These are phyloP conservation scores for Lactarius trivialis DNA, from an alignment of 768 basidiomycete species.

Conservation along the genomic window DNA sequence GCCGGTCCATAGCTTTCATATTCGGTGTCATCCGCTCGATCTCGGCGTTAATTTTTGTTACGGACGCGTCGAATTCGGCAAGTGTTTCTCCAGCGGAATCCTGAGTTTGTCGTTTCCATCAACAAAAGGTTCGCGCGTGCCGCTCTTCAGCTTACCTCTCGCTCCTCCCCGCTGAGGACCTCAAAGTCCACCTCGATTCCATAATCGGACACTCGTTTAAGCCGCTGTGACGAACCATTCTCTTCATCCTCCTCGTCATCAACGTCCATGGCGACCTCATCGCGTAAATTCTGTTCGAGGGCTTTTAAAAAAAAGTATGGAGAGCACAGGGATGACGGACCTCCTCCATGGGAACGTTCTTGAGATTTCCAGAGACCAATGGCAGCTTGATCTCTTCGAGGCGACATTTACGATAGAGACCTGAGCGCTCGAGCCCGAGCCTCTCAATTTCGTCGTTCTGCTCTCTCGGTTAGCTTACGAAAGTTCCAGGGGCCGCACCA, in stretches of 20 bases:
- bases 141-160: conserved; percentile 43
- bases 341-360: conserved; percentile 93
- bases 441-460: conserved; percentile 91
- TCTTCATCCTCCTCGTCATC: conserved; percentile 88
- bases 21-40: conserved; percentile 95
- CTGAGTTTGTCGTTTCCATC: conserved; percentile 30
- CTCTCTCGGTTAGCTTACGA: neutral
- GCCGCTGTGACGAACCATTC: conserved; percentile 46
- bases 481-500: no score
- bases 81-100: conserved; percentile 57
- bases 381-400: conserved; percentile 89
- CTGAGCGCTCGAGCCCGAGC: conserved; percentile 73
- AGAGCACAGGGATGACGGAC: conserved; percentile 35
- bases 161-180: conserved; percentile 65
- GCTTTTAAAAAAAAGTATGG: neutral
- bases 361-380: conserved; percentile 64
- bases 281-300: conserved; percentile 58
- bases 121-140: neutral
- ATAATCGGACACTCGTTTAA: conserved; percentile 68
- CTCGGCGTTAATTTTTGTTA: conserved; percentile 64
- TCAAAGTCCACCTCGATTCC: conserved; percentile 89
- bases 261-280: conserved; percentile 87
- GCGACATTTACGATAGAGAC: conserved; percentile 85
- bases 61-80: conserved; percentile 67
- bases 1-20: conserved; percentile 92